Percentiles rank a stretch among this genome's conserved stretches.
Evolutionary conservation across 2,329 filamentous ascomycete genomes (phyloP).

Genomic region (Chlorencoelia australis): DNA sequence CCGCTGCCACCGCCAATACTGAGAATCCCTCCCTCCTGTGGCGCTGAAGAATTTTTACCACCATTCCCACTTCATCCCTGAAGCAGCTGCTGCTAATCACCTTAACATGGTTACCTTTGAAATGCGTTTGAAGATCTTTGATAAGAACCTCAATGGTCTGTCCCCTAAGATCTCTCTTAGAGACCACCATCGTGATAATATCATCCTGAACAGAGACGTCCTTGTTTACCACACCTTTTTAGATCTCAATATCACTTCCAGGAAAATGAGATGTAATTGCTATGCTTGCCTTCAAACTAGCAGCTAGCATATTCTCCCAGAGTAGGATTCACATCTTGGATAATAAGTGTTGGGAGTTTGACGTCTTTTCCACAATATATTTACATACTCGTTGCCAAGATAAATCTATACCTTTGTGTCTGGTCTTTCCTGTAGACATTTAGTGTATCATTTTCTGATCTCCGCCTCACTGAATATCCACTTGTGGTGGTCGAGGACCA

Average conservation of each 20-base stretch:
- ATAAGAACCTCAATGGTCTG: conserved; percentile 87
- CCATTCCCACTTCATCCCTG: conserved; percentile 91
- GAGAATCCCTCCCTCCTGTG: no score
- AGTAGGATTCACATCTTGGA: conserved; percentile 83
- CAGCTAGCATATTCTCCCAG: conserved; percentile 88
- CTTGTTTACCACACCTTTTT: conserved; percentile 78
- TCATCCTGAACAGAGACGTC: conserved; percentile 81
- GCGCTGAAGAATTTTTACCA: conserved; percentile 84
- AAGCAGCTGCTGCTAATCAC: conserved; percentile 94
- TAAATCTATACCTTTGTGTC: conserved; percentile 65
- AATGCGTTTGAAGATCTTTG: conserved; percentile 85
- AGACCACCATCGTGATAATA: conserved; percentile 81
- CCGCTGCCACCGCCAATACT: no score
- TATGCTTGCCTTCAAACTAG: conserved; percentile 77
- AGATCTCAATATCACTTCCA: conserved; percentile 91
- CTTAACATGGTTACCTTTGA: conserved; percentile 95
- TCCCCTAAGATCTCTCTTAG: conserved; percentile 69
- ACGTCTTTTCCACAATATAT: conserved; percentile 88
- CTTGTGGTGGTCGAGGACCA: conserved; percentile 68
- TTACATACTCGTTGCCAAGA: conserved; percentile 79
- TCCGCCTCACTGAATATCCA: conserved; percentile 88
- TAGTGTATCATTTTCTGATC: conserved; percentile 75
- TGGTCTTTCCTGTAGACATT: conserved; percentile 39
- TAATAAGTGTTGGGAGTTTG: conserved; percentile 76
- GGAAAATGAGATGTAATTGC: conserved; percentile 77